Conservation (phyloP, 106 monocot species). For the Allium sativum region DNA sequence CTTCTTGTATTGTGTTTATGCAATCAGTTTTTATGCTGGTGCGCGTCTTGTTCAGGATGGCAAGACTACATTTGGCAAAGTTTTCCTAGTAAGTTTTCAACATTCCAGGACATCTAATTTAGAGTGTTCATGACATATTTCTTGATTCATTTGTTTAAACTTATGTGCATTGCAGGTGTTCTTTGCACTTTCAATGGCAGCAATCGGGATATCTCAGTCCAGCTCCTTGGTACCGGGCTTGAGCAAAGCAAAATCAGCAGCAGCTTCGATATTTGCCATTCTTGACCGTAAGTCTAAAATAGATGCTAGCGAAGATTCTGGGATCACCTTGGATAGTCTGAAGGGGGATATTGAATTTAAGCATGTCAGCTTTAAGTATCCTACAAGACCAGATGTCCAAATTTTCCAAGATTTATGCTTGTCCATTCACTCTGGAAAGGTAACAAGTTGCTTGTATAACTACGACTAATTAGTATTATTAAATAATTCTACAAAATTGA, state of each 20-base stretch:
- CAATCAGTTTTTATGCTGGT: slow-evolving; percentile 28
- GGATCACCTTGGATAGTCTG: slow-evolving; percentile 18
- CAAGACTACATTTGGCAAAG: slow-evolving; percentile 43
- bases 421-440: slow-evolving; percentile 38
- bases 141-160: neutral
- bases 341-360: slow-evolving; percentile 39
- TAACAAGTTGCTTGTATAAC: neutral
- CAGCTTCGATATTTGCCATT: slow-evolving; percentile 41
- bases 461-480: neutral
- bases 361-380: slow-evolving; percentile 45
- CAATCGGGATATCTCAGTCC: slow-evolving; percentile 32
- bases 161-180: slow-evolving; percentile 25
- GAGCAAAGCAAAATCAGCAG: slow-evolving; percentile 42
- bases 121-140: too few relatives aligned
- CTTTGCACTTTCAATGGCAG: slow-evolving; percentile 34
- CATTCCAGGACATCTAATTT: too few relatives aligned
- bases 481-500: neutral
- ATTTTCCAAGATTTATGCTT: slow-evolving; percentile 47
- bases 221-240: slow-evolving; percentile 36
- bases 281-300: slow-evolving; percentile 40
- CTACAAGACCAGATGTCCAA: slow-evolving; percentile 38
- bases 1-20: slow-evolving; percentile 19
- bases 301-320: slow-evolving; percentile 24
- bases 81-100: slow-evolving; percentile 33
- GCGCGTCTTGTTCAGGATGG: slow-evolving; percentile 31